Evolutionary conservation across 2,329 filamentous ascomycete species (phyloP), one percentile per base, ranked within the genome.

Genomic region (Pseudogymnoascus sp.): DNA sequence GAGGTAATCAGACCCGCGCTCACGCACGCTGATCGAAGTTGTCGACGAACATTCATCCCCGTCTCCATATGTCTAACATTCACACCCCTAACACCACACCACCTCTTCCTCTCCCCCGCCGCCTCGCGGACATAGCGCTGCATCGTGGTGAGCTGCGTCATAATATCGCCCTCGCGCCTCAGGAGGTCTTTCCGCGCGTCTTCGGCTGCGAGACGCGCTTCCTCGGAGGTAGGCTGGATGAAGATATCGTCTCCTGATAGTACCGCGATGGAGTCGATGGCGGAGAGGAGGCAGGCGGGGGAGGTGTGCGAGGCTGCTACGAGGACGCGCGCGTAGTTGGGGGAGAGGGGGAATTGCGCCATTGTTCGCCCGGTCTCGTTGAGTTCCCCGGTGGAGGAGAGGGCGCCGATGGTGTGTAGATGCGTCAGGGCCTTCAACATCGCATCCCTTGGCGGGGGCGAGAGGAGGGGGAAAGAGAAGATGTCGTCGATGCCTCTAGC

Each of bases 401-500:
- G 75, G 0, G 92, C 92, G 10, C 88, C 86, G 2, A 99, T 85
- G 37, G 88, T 83, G 61, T 91, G 84, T 0, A 99, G 81, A 61
- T 94, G 89, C 5, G 94, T 75, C 0, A 97, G 78, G 0, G 92
- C 92, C 68, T 91, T 91, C 68, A 93, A 86, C 59, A 97, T 83
- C 0, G 90, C 83, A 66, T 95, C 88, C 2, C 85, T 76, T 7
- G 90, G 86, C 0, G 94, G 94, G 0, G 83, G 82, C 62, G 96
- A 92, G 72, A 97, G 86, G 58, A 97, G 84, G 0, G 93, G 91
- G 65, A 99, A 99, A 0, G 81, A 78, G 19, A 92, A 78, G 2
- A 96, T 83, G 70, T 97, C 88, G 26, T 90, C 81, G 11, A 97
- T 87, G 0, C 92, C 92, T 61, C 92, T 84, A 0, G 93, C 92